A percentile compares a stretch with the other conserved stretches of the same genome.
Conservation (phyloP, 176 grass and related monocot genomes). For the Cenchrus purpureus region DNA sequence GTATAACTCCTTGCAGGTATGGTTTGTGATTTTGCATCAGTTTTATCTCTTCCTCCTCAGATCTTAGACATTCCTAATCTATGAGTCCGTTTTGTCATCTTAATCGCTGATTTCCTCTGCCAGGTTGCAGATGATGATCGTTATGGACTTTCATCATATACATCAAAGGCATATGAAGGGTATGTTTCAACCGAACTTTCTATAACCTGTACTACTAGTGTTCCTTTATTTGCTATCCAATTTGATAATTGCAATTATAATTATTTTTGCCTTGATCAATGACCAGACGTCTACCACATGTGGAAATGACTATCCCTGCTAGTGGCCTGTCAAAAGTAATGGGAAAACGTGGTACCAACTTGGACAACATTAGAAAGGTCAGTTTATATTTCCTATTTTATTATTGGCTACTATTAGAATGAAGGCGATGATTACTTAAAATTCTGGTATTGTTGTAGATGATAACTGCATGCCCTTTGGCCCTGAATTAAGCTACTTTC, state of each 20-base stretch:
- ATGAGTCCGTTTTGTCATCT: neutral
- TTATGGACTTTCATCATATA: slow-evolving; percentile 64
- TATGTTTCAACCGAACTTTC: slow-evolving; percentile 47
- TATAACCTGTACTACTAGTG: neutral
- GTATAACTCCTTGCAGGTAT: slow-evolving; percentile 76
- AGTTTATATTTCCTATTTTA: slow-evolving; percentile 46
- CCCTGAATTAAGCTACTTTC: neutral
- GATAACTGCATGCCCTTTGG: neutral
- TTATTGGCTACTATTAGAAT: neutral
- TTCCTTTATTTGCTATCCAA: slow-evolving; percentile 1
- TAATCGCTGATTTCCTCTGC: slow-evolving; percentile 26
- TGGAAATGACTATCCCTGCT: slow-evolving; percentile 85
- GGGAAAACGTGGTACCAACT: slow-evolving; percentile 90
- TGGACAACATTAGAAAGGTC: slow-evolving; percentile 98
- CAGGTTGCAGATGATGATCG: slow-evolving; percentile 70
- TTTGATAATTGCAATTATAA: slow-evolving; percentile 28
- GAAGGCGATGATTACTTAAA: neutral
- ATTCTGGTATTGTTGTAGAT: neutral
- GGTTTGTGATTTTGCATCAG: slow-evolving; percentile 22
- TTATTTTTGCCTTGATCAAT: slow-evolving; percentile 29
- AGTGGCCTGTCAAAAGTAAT: slow-evolving; percentile 79
- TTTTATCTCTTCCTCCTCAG: slow-evolving; percentile 3
- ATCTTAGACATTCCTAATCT: slow-evolving; percentile 24
- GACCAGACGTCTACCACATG: slow-evolving; percentile 49
- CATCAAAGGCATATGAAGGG: slow-evolving; percentile 75